Conservation (phyloP, 2,329 filamentous ascomycete genomes). For the Paracoccidioides lutzii region DNA sequence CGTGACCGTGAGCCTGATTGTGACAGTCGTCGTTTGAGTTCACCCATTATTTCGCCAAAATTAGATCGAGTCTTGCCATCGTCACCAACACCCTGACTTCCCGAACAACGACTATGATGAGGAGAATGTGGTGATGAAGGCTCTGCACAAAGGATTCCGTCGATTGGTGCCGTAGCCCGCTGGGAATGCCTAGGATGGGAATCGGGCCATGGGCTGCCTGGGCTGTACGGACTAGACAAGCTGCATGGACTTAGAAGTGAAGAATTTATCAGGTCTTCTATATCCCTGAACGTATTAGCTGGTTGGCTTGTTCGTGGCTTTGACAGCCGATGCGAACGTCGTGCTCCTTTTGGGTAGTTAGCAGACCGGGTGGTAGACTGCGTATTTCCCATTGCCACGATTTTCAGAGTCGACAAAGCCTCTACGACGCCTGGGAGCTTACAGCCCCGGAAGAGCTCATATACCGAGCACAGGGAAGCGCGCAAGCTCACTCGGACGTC, state of each 20-base stretch:
- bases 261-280: constrained; percentile 6
- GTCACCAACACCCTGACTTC: not conserved
- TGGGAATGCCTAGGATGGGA: not conserved
- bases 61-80: not conserved
- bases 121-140: not conserved
- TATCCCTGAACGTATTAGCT: constrained; percentile 6
- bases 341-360: constrained; percentile 20
- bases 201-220: constrained; percentile 6
- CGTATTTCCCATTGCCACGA: constrained; percentile 23
- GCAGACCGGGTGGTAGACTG: constrained; percentile 23
- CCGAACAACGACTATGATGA: not conserved
- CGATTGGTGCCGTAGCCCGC: not conserved
- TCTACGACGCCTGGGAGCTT: not conserved
- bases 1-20: constrained; percentile 13
- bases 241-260: constrained; percentile 1
- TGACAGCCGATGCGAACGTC: constrained; percentile 25
- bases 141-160: not conserved
- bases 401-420: not conserved
- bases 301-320: constrained; percentile 23
- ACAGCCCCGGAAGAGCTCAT: not conserved
- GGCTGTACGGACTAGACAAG: constrained; percentile 9
- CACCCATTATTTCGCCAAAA: constrained; percentile 3
- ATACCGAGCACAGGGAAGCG: not conserved
- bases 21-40: constrained; percentile 2
- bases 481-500: not conserved